A percentile compares a stretch with the other conserved stretches of the same genome.
These are phyloP conservation scores for Lodderomyces parapsilosis DNA, from an alignment of 1,139 yeast genomes.

Conservation along the genomic window DNA sequence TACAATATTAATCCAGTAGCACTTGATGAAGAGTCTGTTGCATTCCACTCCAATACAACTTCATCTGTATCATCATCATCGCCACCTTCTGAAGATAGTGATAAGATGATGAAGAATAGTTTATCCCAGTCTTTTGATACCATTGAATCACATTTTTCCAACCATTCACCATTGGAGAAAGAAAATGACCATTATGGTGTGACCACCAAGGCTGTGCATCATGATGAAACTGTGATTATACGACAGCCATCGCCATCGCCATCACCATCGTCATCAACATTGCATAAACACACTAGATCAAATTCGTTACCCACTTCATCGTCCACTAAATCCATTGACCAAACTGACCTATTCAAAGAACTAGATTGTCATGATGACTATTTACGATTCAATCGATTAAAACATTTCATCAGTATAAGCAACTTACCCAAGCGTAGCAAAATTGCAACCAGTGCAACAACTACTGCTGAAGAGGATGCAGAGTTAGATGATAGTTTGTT, in stretches of 20 bases:
- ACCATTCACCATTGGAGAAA: not conserved
- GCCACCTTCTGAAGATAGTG: slow-evolving; percentile 7
- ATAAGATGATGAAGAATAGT: slow-evolving; percentile 11
- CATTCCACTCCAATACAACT: slow-evolving; percentile 6
- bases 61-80: slow-evolving; percentile 4
- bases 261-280: slow-evolving; percentile 1
- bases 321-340: slow-evolving; percentile 10
- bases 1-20: slow-evolving; percentile 40
- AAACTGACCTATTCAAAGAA: slow-evolving; percentile 14
- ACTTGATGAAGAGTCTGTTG: slow-evolving; percentile 14
- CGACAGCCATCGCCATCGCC: slow-evolving; percentile 4
- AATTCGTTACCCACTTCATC: slow-evolving; percentile 23
- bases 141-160: slow-evolving; percentile 9
- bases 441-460: no score
- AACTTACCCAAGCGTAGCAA: slow-evolving; percentile 11
- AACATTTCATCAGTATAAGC: slow-evolving; percentile 23
- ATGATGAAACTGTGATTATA: slow-evolving; percentile 10
- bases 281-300: slow-evolving; percentile 14
- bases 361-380: slow-evolving; percentile 17
- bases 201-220: not conserved
- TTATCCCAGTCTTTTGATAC: slow-evolving; percentile 12
- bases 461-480: slow-evolving; percentile 6
- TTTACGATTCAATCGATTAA: slow-evolving; percentile 22
- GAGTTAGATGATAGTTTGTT: slow-evolving; percentile 6
- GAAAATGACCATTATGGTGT: not conserved